Base-by-base conservation (phyloP, 1,139 yeast genomes). In the Saccharomyces hybrid region DNA sequence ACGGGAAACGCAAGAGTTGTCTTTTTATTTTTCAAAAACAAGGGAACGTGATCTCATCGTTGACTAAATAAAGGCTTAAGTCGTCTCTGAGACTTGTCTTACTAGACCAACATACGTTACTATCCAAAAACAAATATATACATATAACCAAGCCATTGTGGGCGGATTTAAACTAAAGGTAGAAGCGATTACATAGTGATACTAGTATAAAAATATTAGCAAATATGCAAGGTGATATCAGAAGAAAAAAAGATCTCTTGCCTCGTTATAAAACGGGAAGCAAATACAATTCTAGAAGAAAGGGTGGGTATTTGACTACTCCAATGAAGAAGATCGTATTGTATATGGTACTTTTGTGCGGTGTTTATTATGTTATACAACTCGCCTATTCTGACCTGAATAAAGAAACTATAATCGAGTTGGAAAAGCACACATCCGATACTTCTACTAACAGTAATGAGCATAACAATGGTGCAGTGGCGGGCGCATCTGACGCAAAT, bases 301-400 rank as follows among this genome's bases (percentile, higher is more conserved):
- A 26, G 13, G 56, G 59, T 26, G 58, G 62, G 27, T 63, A 58
- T 50, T 65, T 76, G 58, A 75, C 79, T 1, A 75, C 79, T 3
- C 78, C 79, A 27, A 72, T 73, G 73, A 75, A 76, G 61, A 76
- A 74, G 57, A 54, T 74, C 26, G 14, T 75, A 0, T 68, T 67
- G 1, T 76, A 76, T 56, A 48, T 71, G 5, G 13, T 68, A 9
- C 61, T 73, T 25, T 62, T 76, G 46, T 31, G 58, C 13, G 44
- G 64, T 13, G 58, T 74, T 26, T 72, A 71, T 8, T 55, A 65
- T 3, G 53, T 72, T 47, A 62, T 76, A 25, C 65, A 67, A 50
- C 56, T 57, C 8, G 63, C 53, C n/a, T 57, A 56, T 47, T 48
- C 57, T 5, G 64, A 58, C 50, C 13, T 56, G 26, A 55, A 57